Evolutionary conservation across 2,329 filamentous ascomycete species (phyloP).

Genomic region (Aspergillus pseudotamarii): DNA sequence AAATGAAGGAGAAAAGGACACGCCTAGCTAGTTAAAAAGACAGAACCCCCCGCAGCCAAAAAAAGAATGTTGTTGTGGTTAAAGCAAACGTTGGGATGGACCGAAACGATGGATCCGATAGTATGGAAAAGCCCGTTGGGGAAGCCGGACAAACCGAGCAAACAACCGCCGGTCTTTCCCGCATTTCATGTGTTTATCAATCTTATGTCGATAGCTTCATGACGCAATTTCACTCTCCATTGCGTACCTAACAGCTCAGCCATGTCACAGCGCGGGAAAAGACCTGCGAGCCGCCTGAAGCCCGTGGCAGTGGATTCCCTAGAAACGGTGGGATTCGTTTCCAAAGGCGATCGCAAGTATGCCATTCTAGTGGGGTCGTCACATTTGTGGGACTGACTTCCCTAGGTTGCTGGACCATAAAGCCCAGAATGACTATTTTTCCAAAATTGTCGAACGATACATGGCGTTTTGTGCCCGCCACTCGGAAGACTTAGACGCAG

Average conservation of each 20-base stretch:
- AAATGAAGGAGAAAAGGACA: neutral
- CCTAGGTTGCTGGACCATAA: constrained; percentile 71
- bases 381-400: constrained; percentile 9
- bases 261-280: constrained; percentile 26
- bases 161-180: constrained; percentile 9
- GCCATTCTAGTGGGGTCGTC: constrained; percentile 1
- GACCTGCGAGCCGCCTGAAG: constrained; percentile 59
- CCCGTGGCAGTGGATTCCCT: constrained; percentile 73
- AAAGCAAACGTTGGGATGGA: constrained; percentile 7
- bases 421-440: constrained; percentile 82
- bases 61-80: neutral
- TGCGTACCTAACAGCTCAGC: neutral
- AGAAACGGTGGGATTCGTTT: constrained; percentile 80
- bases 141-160: constrained; percentile 17
- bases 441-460: constrained; percentile 84
- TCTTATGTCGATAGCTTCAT: neutral
- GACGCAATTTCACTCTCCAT: neutral
- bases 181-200: neutral
- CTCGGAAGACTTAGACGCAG: constrained; percentile 71
- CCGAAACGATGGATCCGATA: neutral
- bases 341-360: constrained; percentile 86
- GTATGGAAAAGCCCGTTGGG: constrained; percentile 22
- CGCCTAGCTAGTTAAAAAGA: neutral
- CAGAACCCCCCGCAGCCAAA: neutral
- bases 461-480: constrained; percentile 83